phyloP scores from a whole-genome alignment of 192 early-diverging fungal species.

The Umbelopsis isabellina region DNA sequence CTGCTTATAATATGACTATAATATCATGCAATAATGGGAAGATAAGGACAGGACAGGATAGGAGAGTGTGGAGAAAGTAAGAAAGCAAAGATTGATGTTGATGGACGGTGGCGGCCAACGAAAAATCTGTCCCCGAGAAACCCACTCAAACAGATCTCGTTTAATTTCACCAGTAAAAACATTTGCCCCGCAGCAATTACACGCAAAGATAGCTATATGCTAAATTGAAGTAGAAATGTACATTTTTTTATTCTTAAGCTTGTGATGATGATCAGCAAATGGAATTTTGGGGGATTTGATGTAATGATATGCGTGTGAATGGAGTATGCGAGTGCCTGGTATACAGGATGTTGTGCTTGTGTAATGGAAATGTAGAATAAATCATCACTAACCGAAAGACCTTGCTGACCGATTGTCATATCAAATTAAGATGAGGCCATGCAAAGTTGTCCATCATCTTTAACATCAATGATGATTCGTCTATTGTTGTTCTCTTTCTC shows the following conservation, averaged over 20 bases:
- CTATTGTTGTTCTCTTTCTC: background rate
- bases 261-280: no score
- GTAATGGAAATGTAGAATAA: background rate
- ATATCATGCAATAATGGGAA: background rate
- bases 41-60: slow-evolving; percentile 13
- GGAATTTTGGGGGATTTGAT: no score
- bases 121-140: slow-evolving; percentile 10
- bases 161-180: no score
- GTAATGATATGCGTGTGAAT: no score
- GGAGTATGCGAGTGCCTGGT: no score
- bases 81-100: slow-evolving; percentile 6
- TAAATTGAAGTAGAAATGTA: no score
- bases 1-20: slow-evolving; percentile 2
- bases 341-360: background rate
- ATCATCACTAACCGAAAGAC: background rate
- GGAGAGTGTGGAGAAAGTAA: background rate
- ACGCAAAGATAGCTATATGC: no score
- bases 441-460: background rate
- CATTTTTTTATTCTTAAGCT: no score
- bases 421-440: background rate
- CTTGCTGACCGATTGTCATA: background rate
- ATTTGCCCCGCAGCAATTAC: no score
- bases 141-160: background rate
- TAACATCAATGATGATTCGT: background rate
- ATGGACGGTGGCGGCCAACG: background rate